A percentile compares a stretch with the other conserved stretches of the same genome.
Conservation (phyloP, 2,329 filamentous ascomycete species). For the Teratosphaeriaceae sp. region DNA sequence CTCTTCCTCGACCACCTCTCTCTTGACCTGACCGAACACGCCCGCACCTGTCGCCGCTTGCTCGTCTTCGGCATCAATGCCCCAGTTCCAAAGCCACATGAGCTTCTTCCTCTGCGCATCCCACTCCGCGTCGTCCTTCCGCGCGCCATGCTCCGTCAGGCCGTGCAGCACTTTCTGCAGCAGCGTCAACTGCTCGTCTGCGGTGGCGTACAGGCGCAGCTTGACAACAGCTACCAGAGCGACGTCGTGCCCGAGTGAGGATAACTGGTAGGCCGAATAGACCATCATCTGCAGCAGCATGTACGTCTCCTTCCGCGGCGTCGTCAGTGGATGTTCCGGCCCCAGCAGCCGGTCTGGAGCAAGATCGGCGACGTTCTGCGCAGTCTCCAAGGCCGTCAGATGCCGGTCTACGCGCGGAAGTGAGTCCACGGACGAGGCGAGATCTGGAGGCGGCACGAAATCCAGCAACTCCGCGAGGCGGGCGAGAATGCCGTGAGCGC, state of each 20-base stretch:
- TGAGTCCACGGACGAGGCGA: conserved; percentile 35
- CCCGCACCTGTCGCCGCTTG: conserved; percentile 37
- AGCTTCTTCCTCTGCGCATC: conserved; percentile 55
- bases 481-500: conserved; percentile 53
- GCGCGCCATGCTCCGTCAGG: conserved; percentile 40
- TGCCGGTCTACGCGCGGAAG: conserved; percentile 38
- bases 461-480: conserved; percentile 56
- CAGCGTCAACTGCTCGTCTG: conserved; percentile 57
- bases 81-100: conserved; percentile 70
- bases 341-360: conserved; percentile 46
- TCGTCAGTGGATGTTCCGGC: conserved; percentile 58
- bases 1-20: conserved; percentile 60
- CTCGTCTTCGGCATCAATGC: conserved; percentile 40
- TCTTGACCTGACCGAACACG: conserved; percentile 51
- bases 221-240: conserved; percentile 45
- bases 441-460: conserved; percentile 49
- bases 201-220: conserved; percentile 56
- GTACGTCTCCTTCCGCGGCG: conserved; percentile 50
- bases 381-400: conserved; percentile 28
- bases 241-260: conserved; percentile 33
- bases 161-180: conserved; percentile 53
- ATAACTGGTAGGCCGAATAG: conserved; percentile 40
- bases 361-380: conserved; percentile 25
- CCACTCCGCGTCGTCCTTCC: conserved; percentile 57
- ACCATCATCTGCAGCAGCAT: conserved; percentile 58